Evolutionary conservation across 1,284 basidiomycete species (phyloP).

Genomic region (Rhodotorula sp.): DNA sequence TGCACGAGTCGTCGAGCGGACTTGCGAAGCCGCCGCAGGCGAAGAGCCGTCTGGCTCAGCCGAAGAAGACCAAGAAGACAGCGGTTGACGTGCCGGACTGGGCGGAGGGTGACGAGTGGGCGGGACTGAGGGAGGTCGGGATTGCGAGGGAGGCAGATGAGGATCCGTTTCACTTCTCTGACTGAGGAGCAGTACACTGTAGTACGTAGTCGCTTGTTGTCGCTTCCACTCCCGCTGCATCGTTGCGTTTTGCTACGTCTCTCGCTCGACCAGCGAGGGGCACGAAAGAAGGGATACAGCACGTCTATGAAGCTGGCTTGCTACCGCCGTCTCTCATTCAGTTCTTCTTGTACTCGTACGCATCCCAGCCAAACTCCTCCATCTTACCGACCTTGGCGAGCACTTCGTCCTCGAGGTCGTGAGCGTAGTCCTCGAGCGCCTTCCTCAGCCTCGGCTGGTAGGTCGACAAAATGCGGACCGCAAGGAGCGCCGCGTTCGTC

Average conservation of each 20-base stretch:
- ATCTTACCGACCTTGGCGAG: constrained; percentile 76
- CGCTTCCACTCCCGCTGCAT: neutral
- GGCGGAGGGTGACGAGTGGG: constrained; percentile 2
- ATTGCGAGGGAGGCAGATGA: constrained; percentile 9
- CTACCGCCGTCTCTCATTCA: neutral
- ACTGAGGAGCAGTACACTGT: neutral
- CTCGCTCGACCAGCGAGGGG: neutral
- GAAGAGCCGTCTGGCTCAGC: too few relatives aligned
- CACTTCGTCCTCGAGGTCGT: constrained; percentile 76
- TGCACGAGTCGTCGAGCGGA: neutral
- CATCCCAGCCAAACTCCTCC: constrained; percentile 79
- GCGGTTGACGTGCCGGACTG: neutral
- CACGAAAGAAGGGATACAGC: neutral
- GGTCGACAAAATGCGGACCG: constrained; percentile 79
- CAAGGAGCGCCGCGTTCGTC: constrained; percentile 88
- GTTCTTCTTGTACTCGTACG: constrained; percentile 55
- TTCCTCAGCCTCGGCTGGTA: constrained; percentile 66
- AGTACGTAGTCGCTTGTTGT: neutral
- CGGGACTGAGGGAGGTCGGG: neutral
- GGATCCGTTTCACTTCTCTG: neutral
- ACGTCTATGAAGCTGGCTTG: neutral
- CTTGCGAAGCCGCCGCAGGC: too few relatives aligned
- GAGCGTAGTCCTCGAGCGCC: constrained; percentile 75
- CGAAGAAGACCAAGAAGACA: too few relatives aligned
- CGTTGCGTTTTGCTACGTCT: neutral